phyloP scores from a whole-genome alignment of 179 eudicot species.

The Carnegiea gigantea region DNA sequence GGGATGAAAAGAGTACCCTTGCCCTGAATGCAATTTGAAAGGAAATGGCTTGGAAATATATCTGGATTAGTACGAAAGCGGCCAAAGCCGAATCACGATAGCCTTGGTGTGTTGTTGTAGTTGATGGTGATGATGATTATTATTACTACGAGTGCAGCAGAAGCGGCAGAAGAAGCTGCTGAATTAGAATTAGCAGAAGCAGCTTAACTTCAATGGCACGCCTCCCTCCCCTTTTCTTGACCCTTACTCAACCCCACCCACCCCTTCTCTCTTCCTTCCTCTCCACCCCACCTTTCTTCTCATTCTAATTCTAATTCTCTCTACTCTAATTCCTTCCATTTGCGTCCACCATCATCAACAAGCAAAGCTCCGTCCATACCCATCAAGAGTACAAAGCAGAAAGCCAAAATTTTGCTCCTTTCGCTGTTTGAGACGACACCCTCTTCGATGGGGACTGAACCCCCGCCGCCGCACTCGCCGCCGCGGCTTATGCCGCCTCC shows the following conservation, averaged over 20 bases:
- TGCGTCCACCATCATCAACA: background rate
- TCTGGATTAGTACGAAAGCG: no score
- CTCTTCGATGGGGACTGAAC: constrained; percentile 39
- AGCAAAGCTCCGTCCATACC: background rate
- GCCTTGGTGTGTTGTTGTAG: no score
- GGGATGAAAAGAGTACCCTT: no score
- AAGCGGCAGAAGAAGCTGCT: background rate
- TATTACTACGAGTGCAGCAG: background rate
- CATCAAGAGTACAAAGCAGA: background rate
- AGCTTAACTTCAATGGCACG: constrained; percentile 55
- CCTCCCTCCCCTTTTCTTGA: constrained; percentile 50
- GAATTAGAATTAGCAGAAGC: constrained; percentile 10
- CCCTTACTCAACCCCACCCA: constrained; percentile 52
- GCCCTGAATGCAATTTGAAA: no score
- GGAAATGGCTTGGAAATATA: no score
- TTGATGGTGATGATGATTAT: no score
- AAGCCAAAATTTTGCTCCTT: constrained; percentile 31
- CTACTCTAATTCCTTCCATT: background rate
- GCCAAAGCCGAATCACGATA: no score
- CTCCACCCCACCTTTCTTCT: constrained; percentile 21
- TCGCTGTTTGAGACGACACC: constrained; percentile 30
- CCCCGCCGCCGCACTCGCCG: constrained; percentile 20
- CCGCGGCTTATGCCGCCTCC: constrained; percentile 22
- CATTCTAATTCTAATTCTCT: constrained; percentile 10
- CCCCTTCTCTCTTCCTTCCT: constrained; percentile 28